phyloP scores from a whole-genome alignment of 345 rosid species.

The Garcia nutans region DNA sequence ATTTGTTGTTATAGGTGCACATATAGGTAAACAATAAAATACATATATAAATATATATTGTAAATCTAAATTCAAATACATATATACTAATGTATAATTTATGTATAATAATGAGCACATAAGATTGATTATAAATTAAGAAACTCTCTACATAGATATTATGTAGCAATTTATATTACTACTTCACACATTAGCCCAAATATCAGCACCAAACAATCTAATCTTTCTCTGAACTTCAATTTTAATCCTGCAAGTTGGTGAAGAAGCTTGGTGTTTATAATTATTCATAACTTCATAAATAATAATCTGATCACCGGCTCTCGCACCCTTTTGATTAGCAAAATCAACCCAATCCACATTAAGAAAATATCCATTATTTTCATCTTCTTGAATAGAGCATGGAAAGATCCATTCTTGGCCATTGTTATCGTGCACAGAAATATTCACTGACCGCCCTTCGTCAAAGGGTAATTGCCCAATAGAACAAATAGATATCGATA shows the following conservation, averaged over 20 bases:
- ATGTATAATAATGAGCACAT: too few species aligned
- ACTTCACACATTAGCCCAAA: background rate
- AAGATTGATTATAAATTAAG: too few species aligned
- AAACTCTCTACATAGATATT: too few species aligned
- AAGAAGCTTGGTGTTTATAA: background rate
- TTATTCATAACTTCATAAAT: background rate
- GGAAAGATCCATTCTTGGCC: background rate
- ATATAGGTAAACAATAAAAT: too few species aligned
- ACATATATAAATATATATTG: too few species aligned
- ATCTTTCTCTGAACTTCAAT: background rate
- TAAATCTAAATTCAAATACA: too few species aligned
- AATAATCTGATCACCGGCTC: background rate
- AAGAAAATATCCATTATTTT: background rate
- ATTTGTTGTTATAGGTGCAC: too few species aligned
- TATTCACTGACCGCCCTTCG: background rate
- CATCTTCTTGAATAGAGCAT: background rate
- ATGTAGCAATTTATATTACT: too few species aligned
- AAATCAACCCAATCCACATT: background rate
- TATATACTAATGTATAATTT: too few species aligned
- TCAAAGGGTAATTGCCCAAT: background rate
- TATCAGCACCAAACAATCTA: background rate
- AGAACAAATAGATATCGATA: background rate
- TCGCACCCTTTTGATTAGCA: background rate
- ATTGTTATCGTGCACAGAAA: background rate
- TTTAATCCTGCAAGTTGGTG: background rate